These are phyloP conservation scores for Circinella umbellata DNA, from an alignment of 371 early-diverging fungal species.

Conservation along the genomic window DNA sequence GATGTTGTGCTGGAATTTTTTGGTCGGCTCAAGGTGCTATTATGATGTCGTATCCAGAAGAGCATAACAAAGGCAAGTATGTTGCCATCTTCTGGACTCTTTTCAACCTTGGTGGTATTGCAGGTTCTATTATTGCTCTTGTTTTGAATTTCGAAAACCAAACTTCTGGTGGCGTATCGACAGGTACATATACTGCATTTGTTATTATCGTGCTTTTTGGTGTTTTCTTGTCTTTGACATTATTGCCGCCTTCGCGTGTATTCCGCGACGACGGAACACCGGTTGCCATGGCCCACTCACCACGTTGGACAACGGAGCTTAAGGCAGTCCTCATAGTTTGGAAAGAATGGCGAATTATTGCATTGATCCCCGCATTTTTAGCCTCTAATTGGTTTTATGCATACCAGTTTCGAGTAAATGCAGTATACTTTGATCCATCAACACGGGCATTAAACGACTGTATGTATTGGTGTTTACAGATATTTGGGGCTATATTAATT, in stretches of 20 bases:
- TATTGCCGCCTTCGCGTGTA: constrained; percentile 66
- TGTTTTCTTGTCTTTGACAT: constrained; percentile 47
- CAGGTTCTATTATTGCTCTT: constrained; percentile 76
- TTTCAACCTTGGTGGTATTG: constrained; percentile 81
- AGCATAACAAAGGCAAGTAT: constrained; percentile 73
- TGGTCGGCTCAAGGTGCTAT: constrained; percentile 76
- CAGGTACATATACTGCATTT: constrained; percentile 70
- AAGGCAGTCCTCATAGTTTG: constrained; percentile 66
- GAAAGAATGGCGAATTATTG: constrained; percentile 47
- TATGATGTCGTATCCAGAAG: constrained; percentile 74
- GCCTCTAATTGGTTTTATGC: constrained; percentile 81
- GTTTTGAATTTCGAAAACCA: constrained; percentile 59
- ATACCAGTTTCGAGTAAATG: constrained; percentile 62
- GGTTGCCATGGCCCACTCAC: constrained; percentile 55
- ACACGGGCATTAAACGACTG: constrained; percentile 70
- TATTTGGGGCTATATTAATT: constrained; percentile 59
- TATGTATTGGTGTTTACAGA: constrained; percentile 76
- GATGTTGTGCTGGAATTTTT: constrained; percentile 61
- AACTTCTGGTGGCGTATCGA: constrained; percentile 34
- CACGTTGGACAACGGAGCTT: constrained; percentile 60
- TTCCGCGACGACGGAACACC: constrained; percentile 65
- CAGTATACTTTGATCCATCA: constrained; percentile 60
- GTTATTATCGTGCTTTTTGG: constrained; percentile 71
- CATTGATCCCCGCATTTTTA: constrained; percentile 66
- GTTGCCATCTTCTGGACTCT: constrained; percentile 82